Evolutionary conservation across 164 flowering plant species (phyloP).

Genomic region (Nymphaea thermarum): DNA sequence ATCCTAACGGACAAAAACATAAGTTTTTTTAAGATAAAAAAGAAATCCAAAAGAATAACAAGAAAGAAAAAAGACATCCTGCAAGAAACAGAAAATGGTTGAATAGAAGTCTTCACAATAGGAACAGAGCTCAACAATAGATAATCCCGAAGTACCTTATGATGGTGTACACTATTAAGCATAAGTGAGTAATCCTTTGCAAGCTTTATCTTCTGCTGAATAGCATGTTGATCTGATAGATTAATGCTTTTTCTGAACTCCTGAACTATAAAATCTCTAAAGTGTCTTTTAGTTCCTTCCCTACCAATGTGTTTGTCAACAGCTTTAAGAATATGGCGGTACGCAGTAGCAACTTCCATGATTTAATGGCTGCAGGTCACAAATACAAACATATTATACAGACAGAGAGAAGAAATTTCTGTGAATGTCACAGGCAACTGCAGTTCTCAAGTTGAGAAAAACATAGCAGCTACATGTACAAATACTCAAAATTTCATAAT

Average conservation of each 20-base stretch:
- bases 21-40: too few relatives aligned
- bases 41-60: neutral
- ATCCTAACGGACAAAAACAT: neutral
- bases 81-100: neutral
- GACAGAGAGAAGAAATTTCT: neutral
- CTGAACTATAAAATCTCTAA: constrained; percentile 40
- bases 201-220: constrained; percentile 44
- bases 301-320: constrained; percentile 55
- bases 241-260: constrained; percentile 47
- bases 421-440: neutral
- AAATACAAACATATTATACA: too few relatives aligned
- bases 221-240: constrained; percentile 16
- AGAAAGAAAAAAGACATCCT: neutral
- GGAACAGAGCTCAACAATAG: too few relatives aligned
- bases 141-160: constrained; percentile 35
- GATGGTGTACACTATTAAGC: constrained; percentile 82
- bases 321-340: constrained; percentile 50
- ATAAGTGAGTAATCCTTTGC: constrained; percentile 59
- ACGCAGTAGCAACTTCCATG: constrained; percentile 33
- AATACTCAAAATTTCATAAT: too few relatives aligned
- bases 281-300: constrained; percentile 59
- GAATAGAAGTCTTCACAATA: neutral
- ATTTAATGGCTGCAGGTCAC: constrained; percentile 20
- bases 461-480: too few relatives aligned
- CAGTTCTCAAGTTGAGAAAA: too few relatives aligned